Conservation (phyloP, 306 rosid genomes). For the Sechiopsis laciniata region DNA sequence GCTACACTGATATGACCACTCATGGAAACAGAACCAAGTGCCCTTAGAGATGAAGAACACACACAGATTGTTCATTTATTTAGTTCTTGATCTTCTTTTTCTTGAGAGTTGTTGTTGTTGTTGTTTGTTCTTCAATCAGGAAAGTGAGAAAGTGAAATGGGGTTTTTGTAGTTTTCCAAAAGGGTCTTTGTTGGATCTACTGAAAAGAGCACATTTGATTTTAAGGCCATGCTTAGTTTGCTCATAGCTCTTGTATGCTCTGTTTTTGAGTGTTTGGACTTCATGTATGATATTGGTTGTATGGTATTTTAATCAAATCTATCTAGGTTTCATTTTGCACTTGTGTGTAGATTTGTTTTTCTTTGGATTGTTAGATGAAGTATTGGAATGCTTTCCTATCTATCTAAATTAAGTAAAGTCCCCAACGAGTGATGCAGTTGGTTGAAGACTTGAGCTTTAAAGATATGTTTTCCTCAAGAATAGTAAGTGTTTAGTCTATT, state of each 20-base stretch:
- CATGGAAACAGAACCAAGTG: slow-evolving; percentile 61
- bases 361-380: too few species aligned
- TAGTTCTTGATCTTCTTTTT: neutral
- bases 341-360: neutral
- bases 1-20: slow-evolving; percentile 76
- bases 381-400: too few species aligned
- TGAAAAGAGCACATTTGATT: too few species aligned
- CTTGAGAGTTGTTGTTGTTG: neutral
- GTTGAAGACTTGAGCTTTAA: too few species aligned
- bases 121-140: neutral
- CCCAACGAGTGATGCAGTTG: too few species aligned
- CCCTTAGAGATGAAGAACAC: slow-evolving; percentile 33
- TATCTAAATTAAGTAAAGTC: too few species aligned
- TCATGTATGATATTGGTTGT: neutral
- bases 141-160: neutral
- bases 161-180: neutral
- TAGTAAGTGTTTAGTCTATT: too few species aligned
- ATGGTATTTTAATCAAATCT: neutral
- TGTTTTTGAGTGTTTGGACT: neutral
- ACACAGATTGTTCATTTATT: neutral
- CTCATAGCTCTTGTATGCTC: neutral
- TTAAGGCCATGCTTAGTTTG: neutral
- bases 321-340: neutral
- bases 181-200: neutral
- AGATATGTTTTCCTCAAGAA: too few species aligned